Evolutionary conservation across 2,329 filamentous ascomycete genomes (phyloP), one percentile per base, ranked within the genome.

Genomic region (Rhynchosporium graminicola): DNA sequence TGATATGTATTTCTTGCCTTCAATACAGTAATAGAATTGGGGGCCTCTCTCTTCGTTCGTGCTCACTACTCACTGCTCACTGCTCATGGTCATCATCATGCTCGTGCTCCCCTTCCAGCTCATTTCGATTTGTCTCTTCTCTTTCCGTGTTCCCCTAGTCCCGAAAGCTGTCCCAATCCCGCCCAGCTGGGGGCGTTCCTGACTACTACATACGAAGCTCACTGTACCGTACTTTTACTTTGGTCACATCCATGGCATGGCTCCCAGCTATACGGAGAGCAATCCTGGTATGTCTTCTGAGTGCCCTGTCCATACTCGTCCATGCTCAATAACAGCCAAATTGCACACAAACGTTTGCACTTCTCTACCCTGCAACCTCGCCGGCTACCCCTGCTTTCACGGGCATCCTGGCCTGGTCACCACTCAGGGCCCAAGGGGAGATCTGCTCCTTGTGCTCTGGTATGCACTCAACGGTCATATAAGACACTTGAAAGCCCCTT

Each of bases 381-480:
- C 38, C 43, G 28, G 20, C 43, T 48, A 50, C 56, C 56, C 55
- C 33, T 46, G 29, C 26, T 40, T 33, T 26, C 13, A 15, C 12
- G 10, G 28, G 42, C 46, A 58, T 45, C 56, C 56, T 58, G 56
- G 56, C 33, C 33, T 6, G 20, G 20, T 36, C 55, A 10, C 4
- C 29, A 3, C n/a, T 9, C n/a, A 45, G 33, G 36, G 62, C 54
- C 66, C 67, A 58, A 63, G 60, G 61, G 64, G 63, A 69, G 67
- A 69, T 68, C 68, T 46, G 9, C 43, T 46, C 43, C 67, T 68
- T 64, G 63, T 42, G 15, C 15, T 63, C 60, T 68, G 65, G 68
- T 67, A 69, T 71, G 69, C 64, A 69, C 65, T 71, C 64, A 65
- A 62, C 57, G 57, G 61, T 69, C 65, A 66, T 72, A 72, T 73